These are phyloP conservation scores for Dioszegia hungarica DNA, from an alignment of 768 basidiomycete genomes.

Conservation along the genomic window DNA sequence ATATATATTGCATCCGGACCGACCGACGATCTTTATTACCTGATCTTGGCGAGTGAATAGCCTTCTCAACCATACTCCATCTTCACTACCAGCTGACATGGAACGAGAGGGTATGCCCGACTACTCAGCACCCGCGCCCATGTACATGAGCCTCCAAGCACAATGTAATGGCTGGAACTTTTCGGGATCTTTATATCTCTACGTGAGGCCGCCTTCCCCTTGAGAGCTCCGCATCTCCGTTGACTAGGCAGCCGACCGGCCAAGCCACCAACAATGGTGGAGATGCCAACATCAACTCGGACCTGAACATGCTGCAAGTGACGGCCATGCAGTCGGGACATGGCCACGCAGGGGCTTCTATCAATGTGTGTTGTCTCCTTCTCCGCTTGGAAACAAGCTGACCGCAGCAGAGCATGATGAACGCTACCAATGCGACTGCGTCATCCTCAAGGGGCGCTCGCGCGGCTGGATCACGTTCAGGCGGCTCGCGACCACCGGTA, in stretches of 20 bases:
- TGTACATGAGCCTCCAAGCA: background rate
- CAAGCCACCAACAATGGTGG: background rate
- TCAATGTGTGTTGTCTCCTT: background rate
- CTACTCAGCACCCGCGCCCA: background rate
- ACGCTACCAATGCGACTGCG: no score
- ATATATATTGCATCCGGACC: no score
- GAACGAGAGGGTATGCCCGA: background rate
- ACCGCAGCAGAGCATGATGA: background rate
- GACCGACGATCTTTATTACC: no score
- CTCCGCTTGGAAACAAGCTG: background rate
- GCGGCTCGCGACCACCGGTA: no score
- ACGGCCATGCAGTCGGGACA: background rate
- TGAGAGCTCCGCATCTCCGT: no score
- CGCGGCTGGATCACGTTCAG: no score
- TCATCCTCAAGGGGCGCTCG: no score
- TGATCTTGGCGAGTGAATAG: no score
- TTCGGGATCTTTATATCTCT: background rate
- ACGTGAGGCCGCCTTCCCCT: no score
- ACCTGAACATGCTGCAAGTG: background rate
- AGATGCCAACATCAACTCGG: no score
- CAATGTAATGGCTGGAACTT: conserved; percentile 1
- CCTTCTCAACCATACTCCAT: no score
- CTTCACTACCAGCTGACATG: no score
- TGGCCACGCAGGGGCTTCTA: background rate
- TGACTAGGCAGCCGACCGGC: background rate